Evolutionary conservation across 2,329 filamentous ascomycete species (phyloP), one percentile per base, ranked within the genome.

Genomic region (Hymenoscyphus occultus): DNA sequence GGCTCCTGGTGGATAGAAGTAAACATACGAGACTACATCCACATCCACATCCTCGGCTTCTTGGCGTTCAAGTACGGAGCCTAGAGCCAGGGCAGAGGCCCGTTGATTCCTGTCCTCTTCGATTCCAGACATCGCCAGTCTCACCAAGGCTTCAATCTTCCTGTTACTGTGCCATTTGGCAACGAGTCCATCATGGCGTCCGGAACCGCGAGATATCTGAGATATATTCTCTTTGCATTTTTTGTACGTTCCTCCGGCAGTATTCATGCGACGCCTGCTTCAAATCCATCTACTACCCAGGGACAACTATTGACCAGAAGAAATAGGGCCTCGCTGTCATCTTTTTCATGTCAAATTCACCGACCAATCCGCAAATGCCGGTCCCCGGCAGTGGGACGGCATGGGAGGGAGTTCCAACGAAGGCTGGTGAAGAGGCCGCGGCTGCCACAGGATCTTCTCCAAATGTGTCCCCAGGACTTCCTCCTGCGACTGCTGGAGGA

Each of bases 161-260:
- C n/a, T 28, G 45, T 51, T n/a, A 22, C 9, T 28, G 45, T 51
- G 45, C n/a, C 45, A 51, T 22, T 51, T 7, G 45, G 45, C 19
- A 51, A 51, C 35, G 45, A 51, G 19, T 14, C 39, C 67, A 72
- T 42, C 19, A 77, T 77, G 74, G 73, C 74, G 61, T 71, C 73
- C 39, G 74, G 74, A 60, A 70, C 74, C 16, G 71, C 89, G 78
- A 88, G 90, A 79, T 92, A 92, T 74, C 80, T 88, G 83, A 86
- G 87, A 83, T 89, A 88, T 79, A 83, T 97, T 77, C 83, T 95
- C 76, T 87, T 96, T 75, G 91, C 92, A 66, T 84, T 93, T 75
- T 89, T 96, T 75, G 93, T 96, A 85, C 76, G 90, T 83, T 19
- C 10, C 28, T 12, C 13, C 19, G 13, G 5, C 9, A 57, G 1